Base-by-base conservation (phyloP, 495 filamentous ascomycete genomes). In the Margaritispora aquatica region DNA sequence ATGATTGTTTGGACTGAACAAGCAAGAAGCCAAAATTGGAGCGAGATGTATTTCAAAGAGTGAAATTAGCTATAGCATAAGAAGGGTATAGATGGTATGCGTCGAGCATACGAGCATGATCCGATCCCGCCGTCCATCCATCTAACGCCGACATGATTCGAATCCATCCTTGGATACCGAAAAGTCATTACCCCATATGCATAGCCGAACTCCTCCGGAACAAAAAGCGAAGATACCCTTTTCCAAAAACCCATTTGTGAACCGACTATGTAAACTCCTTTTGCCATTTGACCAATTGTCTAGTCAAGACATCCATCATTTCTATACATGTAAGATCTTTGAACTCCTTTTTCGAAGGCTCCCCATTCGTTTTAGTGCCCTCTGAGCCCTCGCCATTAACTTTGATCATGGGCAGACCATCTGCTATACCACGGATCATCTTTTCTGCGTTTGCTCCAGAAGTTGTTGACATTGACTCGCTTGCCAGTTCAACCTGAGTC, bases 401-500 rank as follows among this genome's bases (percentile, higher is more conserved):
- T 52, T 73, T 75, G 8, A 66, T 68, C 26, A 65, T 62, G 38
- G 72, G 67, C 61, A 65, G 48, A 13, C 59, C 58, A 29, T 66
- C 62, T 41, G 53, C 61, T 9, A 64, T 61, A 3, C 49, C 58
- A 7, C 57, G 51, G 10, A 64, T 58, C 58, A 64, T 51, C 34
- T 56, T 64, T 51, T 58, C 61, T 13, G 64, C 49, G 11, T 53
- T 51, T 5, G 60, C 58, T 20, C 44, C 54, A 13, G 29, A 36
- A 21, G 26, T 34, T 23, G 55, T 57, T 1, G 65, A 61, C 17
- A 61, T 51, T 0, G 66, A 61, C 54, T 83, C 80, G 27, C 74
- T 83, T 0, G 90, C 92, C 75, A 96, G 82, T 68, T 98, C 94
- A 13, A 96, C 78, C 66, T 97, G 93, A 62, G 90, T 93, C 48